Evolutionary conservation across 352 stramenopile genomes (phyloP).

Genomic region (Globisporangium cederbergense): DNA sequence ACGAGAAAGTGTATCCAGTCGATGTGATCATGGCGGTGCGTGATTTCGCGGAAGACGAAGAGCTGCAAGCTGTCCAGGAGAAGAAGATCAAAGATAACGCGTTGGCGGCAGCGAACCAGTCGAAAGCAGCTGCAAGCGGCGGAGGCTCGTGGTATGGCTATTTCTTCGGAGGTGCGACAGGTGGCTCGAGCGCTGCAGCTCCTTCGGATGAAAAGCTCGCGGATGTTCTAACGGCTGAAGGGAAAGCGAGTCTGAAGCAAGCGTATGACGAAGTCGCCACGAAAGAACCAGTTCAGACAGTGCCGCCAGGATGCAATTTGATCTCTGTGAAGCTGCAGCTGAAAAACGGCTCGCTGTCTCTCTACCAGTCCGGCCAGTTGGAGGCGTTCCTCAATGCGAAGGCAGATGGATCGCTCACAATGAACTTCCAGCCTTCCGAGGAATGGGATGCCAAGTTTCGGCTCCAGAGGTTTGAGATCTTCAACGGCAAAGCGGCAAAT

Average conservation of each 20-base stretch:
- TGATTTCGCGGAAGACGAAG: conserved; percentile 56
- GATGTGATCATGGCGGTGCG: conserved; percentile 66
- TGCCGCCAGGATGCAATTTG: conserved; percentile 66
- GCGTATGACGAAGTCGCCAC: conserved; percentile 70
- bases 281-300: conserved; percentile 39
- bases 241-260: conserved; percentile 61
- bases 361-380: conserved; percentile 50
- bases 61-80: conserved; percentile 27
- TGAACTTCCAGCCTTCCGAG: conserved; percentile 64
- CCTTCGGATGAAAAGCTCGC: conserved; percentile 28
- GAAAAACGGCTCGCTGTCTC: conserved; percentile 39
- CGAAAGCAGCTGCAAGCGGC: conserved; percentile 16
- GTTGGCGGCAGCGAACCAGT: conserved; percentile 22
- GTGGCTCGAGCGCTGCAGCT: conserved; percentile 8
- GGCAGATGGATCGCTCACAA: conserved; percentile 44
- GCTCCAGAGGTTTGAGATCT: conserved; percentile 63
- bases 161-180: conserved; percentile 53
- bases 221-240: conserved; percentile 57
- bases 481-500: conserved; percentile 43
- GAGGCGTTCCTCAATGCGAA: conserved; percentile 44
- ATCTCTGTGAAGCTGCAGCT: conserved; percentile 67
- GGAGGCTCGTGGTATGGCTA: conserved; percentile 76
- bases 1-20: conserved; percentile 61
- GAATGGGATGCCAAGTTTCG: conserved; percentile 63
- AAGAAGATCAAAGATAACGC: conserved; percentile 27